These are phyloP conservation scores for Plasmodium inui DNA, from an alignment of 169 alveolate genomes.

Conservation along the genomic window DNA sequence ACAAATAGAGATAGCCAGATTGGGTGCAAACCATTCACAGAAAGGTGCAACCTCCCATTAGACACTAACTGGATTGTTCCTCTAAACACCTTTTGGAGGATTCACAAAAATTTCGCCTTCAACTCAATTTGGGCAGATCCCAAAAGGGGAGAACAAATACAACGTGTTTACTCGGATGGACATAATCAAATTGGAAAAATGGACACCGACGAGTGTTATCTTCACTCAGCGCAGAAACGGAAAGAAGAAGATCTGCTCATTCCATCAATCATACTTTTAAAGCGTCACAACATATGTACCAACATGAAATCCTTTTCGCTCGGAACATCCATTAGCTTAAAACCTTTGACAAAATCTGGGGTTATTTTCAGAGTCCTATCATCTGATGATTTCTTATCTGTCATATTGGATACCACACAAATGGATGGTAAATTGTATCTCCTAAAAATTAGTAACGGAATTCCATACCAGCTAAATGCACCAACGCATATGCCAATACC, in stretches of 20 bases:
- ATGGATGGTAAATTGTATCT: slow-evolving; percentile 57
- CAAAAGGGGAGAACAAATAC: not conserved
- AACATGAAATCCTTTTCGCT: slow-evolving; percentile 32
- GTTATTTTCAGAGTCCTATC: slow-evolving; percentile 58
- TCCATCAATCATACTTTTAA: slow-evolving; percentile 68
- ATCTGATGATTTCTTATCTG: slow-evolving; percentile 60
- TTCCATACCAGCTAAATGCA: slow-evolving; percentile 69
- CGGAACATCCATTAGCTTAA: slow-evolving; percentile 19
- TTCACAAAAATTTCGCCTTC: not conserved
- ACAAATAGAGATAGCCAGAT: not conserved
- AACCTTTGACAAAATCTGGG: slow-evolving; percentile 57
- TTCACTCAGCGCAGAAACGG: slow-evolving; percentile 18
- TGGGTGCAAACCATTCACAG: slow-evolving; percentile 24
- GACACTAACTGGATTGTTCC: slow-evolving; percentile 47
- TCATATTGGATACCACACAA: slow-evolving; percentile 53
- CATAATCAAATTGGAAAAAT: not conserved
- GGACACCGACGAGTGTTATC: slow-evolving; percentile 15
- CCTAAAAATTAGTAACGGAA: slow-evolving; percentile 63
- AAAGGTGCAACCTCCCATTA: slow-evolving; percentile 16
- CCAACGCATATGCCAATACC: slow-evolving; percentile 65
- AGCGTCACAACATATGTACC: slow-evolving; percentile 41
- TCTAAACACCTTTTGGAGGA: slow-evolving; percentile 11
- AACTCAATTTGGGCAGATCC: not conserved
- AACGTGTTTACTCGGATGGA: not conserved
- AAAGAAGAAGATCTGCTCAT: slow-evolving; percentile 18